Evolutionary conservation across 208 protist species (phyloP).

Genomic region (Herpetomonas samuelpessoai): DNA sequence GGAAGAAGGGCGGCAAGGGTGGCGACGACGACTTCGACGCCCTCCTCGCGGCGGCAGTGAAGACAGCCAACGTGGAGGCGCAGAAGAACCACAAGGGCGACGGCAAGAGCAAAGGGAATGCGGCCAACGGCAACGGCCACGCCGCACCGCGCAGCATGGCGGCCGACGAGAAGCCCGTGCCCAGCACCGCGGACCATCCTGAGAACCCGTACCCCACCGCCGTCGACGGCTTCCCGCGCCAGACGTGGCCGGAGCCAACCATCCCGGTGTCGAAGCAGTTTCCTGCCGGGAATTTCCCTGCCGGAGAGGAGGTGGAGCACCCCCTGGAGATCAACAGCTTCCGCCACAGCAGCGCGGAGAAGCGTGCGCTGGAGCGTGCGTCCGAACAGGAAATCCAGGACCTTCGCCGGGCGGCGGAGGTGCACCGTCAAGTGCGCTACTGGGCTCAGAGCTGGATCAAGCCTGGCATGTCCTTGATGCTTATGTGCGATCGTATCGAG

Average conservation of each 20-base stretch:
- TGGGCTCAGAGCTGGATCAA: slow-evolving; percentile 90
- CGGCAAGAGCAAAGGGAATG: slow-evolving; percentile 37
- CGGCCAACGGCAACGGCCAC: slow-evolving; percentile 1
- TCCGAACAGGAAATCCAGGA: slow-evolving; percentile 79
- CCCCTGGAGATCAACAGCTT: slow-evolving; percentile 89
- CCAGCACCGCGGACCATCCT: slow-evolving; percentile 65
- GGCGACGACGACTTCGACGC: slow-evolving; percentile 77
- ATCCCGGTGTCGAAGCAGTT: slow-evolving; percentile 90
- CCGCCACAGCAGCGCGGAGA: slow-evolving; percentile 91
- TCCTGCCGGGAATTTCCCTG: slow-evolving; percentile 57
- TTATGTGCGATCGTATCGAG: slow-evolving; percentile 94
- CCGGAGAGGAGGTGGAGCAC: slow-evolving; percentile 89
- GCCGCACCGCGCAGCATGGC: slow-evolving; percentile 24
- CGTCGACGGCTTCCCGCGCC: slow-evolving; percentile 41
- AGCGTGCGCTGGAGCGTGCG: slow-evolving; percentile 83
- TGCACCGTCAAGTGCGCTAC: slow-evolving; percentile 92
- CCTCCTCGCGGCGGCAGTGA: slow-evolving; percentile 59
- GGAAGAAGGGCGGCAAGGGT: slow-evolving; percentile 24
- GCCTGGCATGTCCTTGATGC: slow-evolving; percentile 91
- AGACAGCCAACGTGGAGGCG: slow-evolving; percentile 42
- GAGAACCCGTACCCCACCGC: slow-evolving; percentile 77
- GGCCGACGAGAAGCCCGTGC: slow-evolving; percentile 33
- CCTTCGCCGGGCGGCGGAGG: slow-evolving; percentile 84
- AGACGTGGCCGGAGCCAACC: slow-evolving; percentile 93
- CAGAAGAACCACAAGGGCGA: slow-evolving; percentile 21